Percentiles rank a stretch among this genome's conserved stretches.
Evolutionary conservation across 1,139 yeast genomes (phyloP).

Genomic region (Saccharomyces hybrid): DNA sequence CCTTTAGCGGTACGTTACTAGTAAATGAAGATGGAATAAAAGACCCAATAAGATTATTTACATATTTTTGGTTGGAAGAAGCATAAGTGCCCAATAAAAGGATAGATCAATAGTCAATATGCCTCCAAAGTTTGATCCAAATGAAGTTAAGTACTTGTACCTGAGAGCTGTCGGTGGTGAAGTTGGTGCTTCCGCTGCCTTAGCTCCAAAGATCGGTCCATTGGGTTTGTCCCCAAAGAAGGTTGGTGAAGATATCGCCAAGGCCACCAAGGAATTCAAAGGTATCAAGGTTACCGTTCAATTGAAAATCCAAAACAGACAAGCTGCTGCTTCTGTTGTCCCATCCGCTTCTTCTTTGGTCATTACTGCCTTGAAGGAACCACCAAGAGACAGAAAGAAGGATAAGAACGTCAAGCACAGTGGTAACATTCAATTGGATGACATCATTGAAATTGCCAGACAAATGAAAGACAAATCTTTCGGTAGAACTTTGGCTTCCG

Average conservation of each 20-base stretch:
- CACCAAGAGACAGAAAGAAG: constrained; percentile 99
- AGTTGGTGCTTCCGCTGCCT: constrained; percentile 99
- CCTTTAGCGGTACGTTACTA: background rate
- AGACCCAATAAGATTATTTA: background rate
- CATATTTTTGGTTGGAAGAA: background rate
- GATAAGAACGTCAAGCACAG: constrained; percentile 99
- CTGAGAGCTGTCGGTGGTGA: constrained; percentile 99
- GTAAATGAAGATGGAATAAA: background rate
- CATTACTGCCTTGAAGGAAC: constrained; percentile 98
- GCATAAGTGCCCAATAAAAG: constrained; percentile 5
- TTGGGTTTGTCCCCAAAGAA: constrained; percentile 99
- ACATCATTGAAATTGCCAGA: constrained; percentile 95
- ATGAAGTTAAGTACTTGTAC: constrained; percentile 97
- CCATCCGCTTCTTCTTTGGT: constrained; percentile 99
- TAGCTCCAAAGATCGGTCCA: constrained; percentile 99
- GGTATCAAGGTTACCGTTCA: constrained; percentile 99
- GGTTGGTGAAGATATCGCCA: constrained; percentile 99
- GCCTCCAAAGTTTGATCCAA: constrained; percentile 99
- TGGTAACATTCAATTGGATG: constrained; percentile 97
- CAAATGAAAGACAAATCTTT: constrained; percentile 95
- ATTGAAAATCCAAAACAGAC: constrained; percentile 99
- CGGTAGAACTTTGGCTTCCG: constrained; percentile 95
- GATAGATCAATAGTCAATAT: constrained; percentile 30
- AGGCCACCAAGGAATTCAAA: constrained; percentile 98
- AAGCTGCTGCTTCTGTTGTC: constrained; percentile 97